Base-by-base conservation (phyloP, 768 basidiomycete genomes). In the Suillus placidus region DNA sequence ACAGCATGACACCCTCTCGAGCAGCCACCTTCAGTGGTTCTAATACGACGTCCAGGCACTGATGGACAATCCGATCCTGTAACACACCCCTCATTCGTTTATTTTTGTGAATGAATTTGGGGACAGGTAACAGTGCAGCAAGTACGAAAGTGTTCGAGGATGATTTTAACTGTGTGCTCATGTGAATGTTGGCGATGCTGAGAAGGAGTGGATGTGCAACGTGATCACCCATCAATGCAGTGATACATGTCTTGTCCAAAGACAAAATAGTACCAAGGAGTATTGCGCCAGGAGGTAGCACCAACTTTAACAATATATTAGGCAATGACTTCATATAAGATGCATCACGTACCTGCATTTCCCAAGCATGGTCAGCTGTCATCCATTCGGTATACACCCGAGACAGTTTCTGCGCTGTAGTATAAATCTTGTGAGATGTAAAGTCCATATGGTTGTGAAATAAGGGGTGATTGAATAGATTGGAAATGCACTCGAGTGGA, bases 241-340 rank as follows among this genome's bases (percentile, higher is more conserved):
- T 72, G 5, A 80, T 73, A 60, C 70, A 68, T 18, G 79, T 78
- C 65, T 80, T 80, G 58, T 80, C 77, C 0, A 73, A 76, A 10
- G 74, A 72, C 2, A 72, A 57, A 14, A 79, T 67, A 2, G 69
- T 65, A 5, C 78, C 73, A 12, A 72, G 43, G 12, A 73, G 26
- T 12, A 70, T 70, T 14, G 68, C 63, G n/a, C 68, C 72, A 32
- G 1, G 18, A 5, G 71, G 71, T 16, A 73, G 32, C 54, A 64
- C 23, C 20, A 38, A 38, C 74, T 71, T 60, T 13, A 38, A 60
- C 7, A 16, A 42, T 10, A n/a, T 2, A 32, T 57, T 6, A 55
- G 42, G 3, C 32, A 37, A 30, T 38, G 40, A 51, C 43, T 63
- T 34, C 32, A 34, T n/a, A 40, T 2, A 62, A 26, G 32, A 55